Evolutionary conservation across 768 basidiomycete genomes (phyloP).

Genomic region (Psilocybe sp.): DNA sequence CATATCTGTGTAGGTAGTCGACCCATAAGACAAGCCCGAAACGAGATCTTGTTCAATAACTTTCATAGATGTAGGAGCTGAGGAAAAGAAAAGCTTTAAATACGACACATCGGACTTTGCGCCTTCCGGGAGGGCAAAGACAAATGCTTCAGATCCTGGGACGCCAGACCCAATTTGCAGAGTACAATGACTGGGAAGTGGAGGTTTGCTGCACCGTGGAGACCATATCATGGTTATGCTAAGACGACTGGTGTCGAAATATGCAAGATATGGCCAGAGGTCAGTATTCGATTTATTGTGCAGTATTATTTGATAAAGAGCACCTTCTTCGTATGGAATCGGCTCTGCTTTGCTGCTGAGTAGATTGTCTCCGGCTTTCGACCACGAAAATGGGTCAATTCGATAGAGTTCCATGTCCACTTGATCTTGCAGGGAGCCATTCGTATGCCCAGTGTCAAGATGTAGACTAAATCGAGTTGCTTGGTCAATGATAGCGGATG

Average conservation of each 20-base stretch:
- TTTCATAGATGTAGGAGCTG: conserved; percentile 44
- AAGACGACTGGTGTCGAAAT: conserved; percentile 57
- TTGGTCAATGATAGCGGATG: conserved; percentile 45
- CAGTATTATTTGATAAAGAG: conserved; percentile 47
- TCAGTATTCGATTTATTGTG: conserved; percentile 48
- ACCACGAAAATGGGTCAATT: conserved; percentile 43
- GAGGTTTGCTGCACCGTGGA: conserved; percentile 31
- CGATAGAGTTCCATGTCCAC: conserved; percentile 53
- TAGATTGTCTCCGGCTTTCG: conserved; percentile 41
- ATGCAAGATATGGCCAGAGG: conserved; percentile 63
- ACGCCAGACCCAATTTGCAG: conserved; percentile 41
- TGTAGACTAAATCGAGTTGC: conserved; percentile 61
- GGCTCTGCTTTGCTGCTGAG: conserved; percentile 46
- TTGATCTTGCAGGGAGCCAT: conserved; percentile 42
- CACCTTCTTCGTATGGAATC: conserved; percentile 37
- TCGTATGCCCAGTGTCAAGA: conserved; percentile 48
- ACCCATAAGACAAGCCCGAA: not conserved
- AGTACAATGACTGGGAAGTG: conserved; percentile 37
- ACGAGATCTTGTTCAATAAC: conserved; percentile 43
- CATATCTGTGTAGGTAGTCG: too few relatives aligned
- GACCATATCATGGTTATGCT: conserved; percentile 54
- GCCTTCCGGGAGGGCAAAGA: conserved; percentile 37
- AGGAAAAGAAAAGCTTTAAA: conserved; percentile 58
- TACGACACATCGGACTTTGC: conserved; percentile 44
- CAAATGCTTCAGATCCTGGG: conserved; percentile 44